Evolutionary conservation across 306 rosid species (phyloP), one percentile per base, ranked within the genome.

Genomic region (Acmispon strigosus): DNA sequence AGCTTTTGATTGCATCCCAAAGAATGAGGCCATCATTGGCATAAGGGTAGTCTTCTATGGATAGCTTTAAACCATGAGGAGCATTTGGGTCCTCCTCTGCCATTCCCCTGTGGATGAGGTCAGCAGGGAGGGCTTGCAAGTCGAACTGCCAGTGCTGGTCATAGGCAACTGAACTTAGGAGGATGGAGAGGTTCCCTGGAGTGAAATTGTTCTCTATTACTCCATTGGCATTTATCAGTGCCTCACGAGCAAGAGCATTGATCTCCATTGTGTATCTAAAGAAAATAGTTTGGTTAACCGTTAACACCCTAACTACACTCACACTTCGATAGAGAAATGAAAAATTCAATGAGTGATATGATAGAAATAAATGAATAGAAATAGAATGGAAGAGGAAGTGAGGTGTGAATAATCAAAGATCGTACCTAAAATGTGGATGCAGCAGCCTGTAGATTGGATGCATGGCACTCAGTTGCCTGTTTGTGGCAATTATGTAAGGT

Each of bases 181-280:
- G 82, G 11, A 79, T 1, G 9, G 92, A 82, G 60, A 83, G 83
- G 47, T 90, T 85, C 2, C 53, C 58, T 0, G 98, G 96, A 1
- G 83, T 9, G 78, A 92, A 92, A 7, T 71, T 6, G 1, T 7
- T 16, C 72, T 92, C 96, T 10, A 94, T 87, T 19, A 84, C 50
- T 8, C 98, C 97, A 1, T 41, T 79, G 1, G 80, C 87, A 62
- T 86, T 94, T 69, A 94, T 24, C 0, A 94, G 84, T 1, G 88
- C 78, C 36, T 72, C 62, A 1, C 98, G 90, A 12, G 98, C 98
- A 6, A 90, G 84, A 2, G 90, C 90, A 59, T 94, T 94, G 61
- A 94, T 94, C 75, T 90, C 97, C 94, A 89, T 88, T 1, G 98
- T 94, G 85, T 87, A 90, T 51, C 98, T 32, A 32, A 32, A 5